These are phyloP conservation scores for Candida pseudoviswanathii DNA, from an alignment of 1,139 yeast species.

Conservation along the genomic window DNA sequence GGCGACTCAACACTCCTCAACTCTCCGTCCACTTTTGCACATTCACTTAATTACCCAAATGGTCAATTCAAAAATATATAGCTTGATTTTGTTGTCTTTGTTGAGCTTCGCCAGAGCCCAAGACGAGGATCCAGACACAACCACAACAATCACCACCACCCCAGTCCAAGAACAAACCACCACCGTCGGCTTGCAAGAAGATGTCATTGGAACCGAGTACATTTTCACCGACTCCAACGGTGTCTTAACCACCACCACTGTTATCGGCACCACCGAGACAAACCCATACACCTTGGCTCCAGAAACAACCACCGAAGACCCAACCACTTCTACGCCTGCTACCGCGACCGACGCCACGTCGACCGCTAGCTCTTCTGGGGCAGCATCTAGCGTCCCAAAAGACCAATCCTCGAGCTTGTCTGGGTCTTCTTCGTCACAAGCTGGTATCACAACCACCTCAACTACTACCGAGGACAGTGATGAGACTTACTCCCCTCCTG, in stretches of 20 bases:
- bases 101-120: slow-evolving; percentile 12
- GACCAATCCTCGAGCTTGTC: too few species aligned
- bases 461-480: slow-evolving; percentile 1
- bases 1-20: too few species aligned
- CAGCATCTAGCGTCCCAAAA: too few species aligned
- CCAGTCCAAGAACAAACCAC: slow-evolving; percentile 35
- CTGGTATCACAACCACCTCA: slow-evolving; percentile 4
- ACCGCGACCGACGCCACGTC: not conserved
- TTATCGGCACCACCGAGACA: slow-evolving; percentile 25
- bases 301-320: not conserved
- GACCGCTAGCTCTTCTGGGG: too few species aligned
- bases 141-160: slow-evolving; percentile 30
- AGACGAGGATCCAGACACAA: slow-evolving; percentile 21
- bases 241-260: slow-evolving; percentile 34
- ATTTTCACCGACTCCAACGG: slow-evolving; percentile 36
- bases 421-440: slow-evolving; percentile 7
- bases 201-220: slow-evolving; percentile 37
- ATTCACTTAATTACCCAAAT: not conserved
- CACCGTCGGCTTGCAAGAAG: slow-evolving; percentile 29
- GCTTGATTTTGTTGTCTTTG: slow-evolving; percentile 21
- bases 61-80: slow-evolving; percentile 17
- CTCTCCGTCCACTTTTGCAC: too few species aligned
- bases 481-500: not conserved
- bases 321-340: slow-evolving; percentile 11
- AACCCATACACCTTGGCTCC: slow-evolving; percentile 11